These are phyloP conservation scores for Colletotrichum sansevieriae DNA, from an alignment of 2,329 filamentous ascomycete species.

Conservation along the genomic window DNA sequence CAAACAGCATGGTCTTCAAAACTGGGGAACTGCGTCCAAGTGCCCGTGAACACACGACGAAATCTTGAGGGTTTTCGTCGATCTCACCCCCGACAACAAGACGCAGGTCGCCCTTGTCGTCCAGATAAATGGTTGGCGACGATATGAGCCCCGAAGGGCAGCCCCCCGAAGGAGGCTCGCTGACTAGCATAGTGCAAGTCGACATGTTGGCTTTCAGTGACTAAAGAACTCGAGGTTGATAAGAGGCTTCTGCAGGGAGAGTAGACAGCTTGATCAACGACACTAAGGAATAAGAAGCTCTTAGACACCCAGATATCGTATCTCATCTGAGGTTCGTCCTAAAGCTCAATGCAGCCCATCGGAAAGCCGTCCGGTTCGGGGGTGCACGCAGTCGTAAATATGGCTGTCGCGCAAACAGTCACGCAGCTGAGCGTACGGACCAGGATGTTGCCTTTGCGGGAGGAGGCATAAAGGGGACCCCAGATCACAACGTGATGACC, in stretches of 20 bases:
- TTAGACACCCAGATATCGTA: not conserved
- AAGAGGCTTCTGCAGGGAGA: not conserved
- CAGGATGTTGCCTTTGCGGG: constrained; percentile 24
- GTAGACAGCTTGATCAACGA: not conserved
- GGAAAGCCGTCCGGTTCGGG: not conserved
- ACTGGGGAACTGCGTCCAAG: constrained; percentile 45
- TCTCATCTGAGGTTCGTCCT: constrained; percentile 29
- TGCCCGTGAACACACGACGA: constrained; percentile 45
- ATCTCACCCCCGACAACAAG: constrained; percentile 30
- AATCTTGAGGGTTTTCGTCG: constrained; percentile 37
- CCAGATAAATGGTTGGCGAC: constrained; percentile 31
- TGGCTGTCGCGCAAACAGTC: constrained; percentile 5
- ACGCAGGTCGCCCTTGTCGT: constrained; percentile 27
- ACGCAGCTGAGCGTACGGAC: not conserved
- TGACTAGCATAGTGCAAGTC: constrained; percentile 25
- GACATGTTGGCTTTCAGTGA: constrained; percentile 19
- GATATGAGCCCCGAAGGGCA: constrained; percentile 9
- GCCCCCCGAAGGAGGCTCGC: constrained; percentile 20
- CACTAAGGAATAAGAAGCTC: not conserved
- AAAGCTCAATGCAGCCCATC: constrained; percentile 20
- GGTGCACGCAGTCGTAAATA: constrained; percentile 21
- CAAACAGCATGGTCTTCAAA: constrained; percentile 45
- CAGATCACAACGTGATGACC: constrained; percentile 34
- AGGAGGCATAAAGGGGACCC: constrained; percentile 35
- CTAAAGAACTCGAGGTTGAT: not conserved